Base-by-base conservation (phyloP, 139 green algal genomes). In the Coelastrella sp. region DNA sequence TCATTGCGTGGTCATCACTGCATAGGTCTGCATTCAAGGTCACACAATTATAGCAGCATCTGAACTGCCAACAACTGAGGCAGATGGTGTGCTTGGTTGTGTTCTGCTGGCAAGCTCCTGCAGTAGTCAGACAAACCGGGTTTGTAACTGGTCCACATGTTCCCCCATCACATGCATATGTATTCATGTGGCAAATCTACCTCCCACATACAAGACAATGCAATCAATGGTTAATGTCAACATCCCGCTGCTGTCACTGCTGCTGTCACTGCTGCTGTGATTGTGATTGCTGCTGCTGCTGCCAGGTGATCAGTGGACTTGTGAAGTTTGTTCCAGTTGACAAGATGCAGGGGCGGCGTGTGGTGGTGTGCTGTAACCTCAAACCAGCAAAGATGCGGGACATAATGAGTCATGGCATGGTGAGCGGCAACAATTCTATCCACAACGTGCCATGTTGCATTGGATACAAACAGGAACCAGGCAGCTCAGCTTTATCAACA, bases 371-470 rank as follows among this genome's bases (percentile, higher is more conserved):
- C 20, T 96, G 92, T 91, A 99, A 99, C 94, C 94, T 99, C 9
- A 99, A 99, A 94, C 96, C 98, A 0, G 96, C 96, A 79, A 99
- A 98, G 91, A 99, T 99, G 98, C 92, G 98, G 0, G 96, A 97
- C 57, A 94, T 98, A 49, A 96, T 97, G 92, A 96, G 91, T 14
- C 96, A 97, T 75, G 97, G 96, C 91, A 98, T 98, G 96, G 96
- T 98, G 82, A 14, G 93, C 6, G 1, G 14, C 22, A 14, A 49
- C 35, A 3, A 3, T 49, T 5, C 1, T 49, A 49, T 5, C 35
- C 4, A 17, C 9, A 8, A 20, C 25, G 0, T 58, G 17, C 59
- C 75, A 68, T 85, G 12, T 61, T 85, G 3, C 10, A n/a, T 60
- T 85, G 35, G 35, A 49, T 49, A 49, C 35, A 49, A 49, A 3